A percentile compares a stretch with the other conserved stretches of the same genome.
phyloP scores from a whole-genome alignment of 371 early-diverging fungal genomes.

The Conidiobolus incongruus region DNA sequence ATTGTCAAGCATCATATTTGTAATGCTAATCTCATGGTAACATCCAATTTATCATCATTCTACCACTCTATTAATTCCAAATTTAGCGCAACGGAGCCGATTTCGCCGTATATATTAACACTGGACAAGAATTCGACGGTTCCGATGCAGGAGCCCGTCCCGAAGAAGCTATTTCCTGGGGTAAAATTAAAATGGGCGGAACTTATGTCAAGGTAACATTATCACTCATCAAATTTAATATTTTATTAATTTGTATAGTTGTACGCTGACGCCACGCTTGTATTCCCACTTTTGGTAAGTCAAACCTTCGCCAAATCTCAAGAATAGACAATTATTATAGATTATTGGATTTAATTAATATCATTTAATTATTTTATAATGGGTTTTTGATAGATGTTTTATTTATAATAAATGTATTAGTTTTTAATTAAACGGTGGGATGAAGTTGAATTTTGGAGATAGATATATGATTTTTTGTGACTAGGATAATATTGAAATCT shows the following conservation, averaged over 20 bases:
- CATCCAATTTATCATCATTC: too few relatives aligned
- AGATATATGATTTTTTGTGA: too few relatives aligned
- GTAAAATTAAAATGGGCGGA: constrained; percentile 85
- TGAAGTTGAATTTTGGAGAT: too few relatives aligned
- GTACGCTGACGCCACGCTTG: constrained; percentile 88
- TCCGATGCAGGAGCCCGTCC: constrained; percentile 98
- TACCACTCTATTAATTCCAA: too few relatives aligned
- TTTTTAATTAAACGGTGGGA: too few relatives aligned
- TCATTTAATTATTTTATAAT: too few relatives aligned
- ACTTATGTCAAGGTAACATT: constrained; percentile 69
- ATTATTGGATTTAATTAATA: too few relatives aligned
- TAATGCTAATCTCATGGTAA: constrained; percentile 96
- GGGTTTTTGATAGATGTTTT: too few relatives aligned
- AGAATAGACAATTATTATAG: too few relatives aligned
- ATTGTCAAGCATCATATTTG: constrained; percentile 98
- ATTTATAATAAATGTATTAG: too few relatives aligned
- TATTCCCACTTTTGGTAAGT: constrained; percentile 89
- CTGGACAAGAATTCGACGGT: constrained; percentile 98
- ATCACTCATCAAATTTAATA: neutral
- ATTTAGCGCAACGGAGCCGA: constrained; percentile 92
- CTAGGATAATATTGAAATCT: too few relatives aligned
- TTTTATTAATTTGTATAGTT: constrained; percentile 14
- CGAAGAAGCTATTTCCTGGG: constrained; percentile 99
- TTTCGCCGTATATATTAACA: constrained; percentile 95
- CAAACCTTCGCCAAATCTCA: constrained; percentile 66